phyloP scores from a whole-genome alignment of 768 basidiomycete genomes.

The Lyophyllum atratum region DNA sequence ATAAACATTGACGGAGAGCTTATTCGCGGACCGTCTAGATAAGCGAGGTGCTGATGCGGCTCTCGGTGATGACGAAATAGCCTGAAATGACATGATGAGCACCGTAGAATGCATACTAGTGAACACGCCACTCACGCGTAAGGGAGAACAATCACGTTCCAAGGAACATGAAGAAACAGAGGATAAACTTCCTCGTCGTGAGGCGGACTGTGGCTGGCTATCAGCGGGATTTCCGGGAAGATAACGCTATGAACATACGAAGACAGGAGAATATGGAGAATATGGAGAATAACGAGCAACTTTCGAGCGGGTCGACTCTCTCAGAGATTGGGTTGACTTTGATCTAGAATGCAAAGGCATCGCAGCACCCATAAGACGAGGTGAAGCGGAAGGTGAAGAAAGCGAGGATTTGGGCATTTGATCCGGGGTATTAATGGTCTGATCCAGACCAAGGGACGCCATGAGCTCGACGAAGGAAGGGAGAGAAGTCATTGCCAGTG shows the following conservation, averaged over 20 bases:
- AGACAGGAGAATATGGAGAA: slow-evolving; percentile 48
- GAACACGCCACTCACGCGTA: slow-evolving; percentile 28
- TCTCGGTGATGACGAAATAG: slow-evolving; percentile 39
- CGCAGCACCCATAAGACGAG: slow-evolving; percentile 35
- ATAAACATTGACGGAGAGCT: slow-evolving; percentile 49
- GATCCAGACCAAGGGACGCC: slow-evolving; percentile 76
- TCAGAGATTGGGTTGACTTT: slow-evolving; percentile 45
- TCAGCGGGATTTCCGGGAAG: not conserved
- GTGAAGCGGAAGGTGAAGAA: slow-evolving; percentile 43
- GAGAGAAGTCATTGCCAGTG: slow-evolving; percentile 62
- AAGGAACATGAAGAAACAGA: slow-evolving; percentile 42
- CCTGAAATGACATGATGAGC: slow-evolving; percentile 24
- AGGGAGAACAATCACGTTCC: slow-evolving; percentile 39
- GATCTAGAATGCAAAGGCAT: slow-evolving; percentile 38
- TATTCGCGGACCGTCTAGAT: slow-evolving; percentile 44
- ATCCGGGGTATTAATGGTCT: slow-evolving; percentile 29
- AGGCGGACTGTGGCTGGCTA: slow-evolving; percentile 32
- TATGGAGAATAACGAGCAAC: slow-evolving; percentile 51
- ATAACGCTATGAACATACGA: slow-evolving; percentile 31
- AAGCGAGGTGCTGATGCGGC: slow-evolving; percentile 43
- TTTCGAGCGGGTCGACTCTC: slow-evolving; percentile 40
- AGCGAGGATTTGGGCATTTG: slow-evolving; percentile 43
- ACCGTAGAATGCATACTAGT: not conserved
- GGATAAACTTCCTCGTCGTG: slow-evolving; percentile 48
- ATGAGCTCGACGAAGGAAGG: slow-evolving; percentile 90